Conservation (phyloP, 2,329 filamentous ascomycete species). For the Colletotrichum viniferum region DNA sequence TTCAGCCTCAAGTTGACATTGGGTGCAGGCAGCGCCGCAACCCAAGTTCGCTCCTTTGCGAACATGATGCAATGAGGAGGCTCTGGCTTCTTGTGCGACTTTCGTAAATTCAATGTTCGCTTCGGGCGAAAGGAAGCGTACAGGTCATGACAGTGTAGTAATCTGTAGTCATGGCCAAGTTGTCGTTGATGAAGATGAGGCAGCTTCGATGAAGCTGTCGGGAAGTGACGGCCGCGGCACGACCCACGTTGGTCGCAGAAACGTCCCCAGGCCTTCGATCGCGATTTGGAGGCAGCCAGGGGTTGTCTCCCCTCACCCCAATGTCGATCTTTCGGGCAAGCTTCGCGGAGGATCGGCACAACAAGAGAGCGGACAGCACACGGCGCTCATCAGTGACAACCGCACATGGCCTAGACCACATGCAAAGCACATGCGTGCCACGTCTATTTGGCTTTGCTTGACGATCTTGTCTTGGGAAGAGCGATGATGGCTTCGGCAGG, state of each 20-base stretch:
- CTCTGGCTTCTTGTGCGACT: too few relatives aligned
- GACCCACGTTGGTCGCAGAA: background rate
- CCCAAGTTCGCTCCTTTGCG: too few relatives aligned
- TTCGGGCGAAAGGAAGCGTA: too few relatives aligned
- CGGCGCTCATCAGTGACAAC: background rate
- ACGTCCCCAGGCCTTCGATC: background rate
- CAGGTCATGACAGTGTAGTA: too few relatives aligned
- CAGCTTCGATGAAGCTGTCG: too few relatives aligned
- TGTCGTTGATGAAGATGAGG: background rate
- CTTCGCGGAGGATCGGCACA: constrained; percentile 8
- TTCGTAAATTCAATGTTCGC: too few relatives aligned
- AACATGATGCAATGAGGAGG: too few relatives aligned
- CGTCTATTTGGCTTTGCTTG: background rate
- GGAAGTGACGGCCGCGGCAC: too few relatives aligned
- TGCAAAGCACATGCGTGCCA: constrained; percentile 11
- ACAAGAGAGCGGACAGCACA: background rate
- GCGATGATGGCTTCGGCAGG: background rate
- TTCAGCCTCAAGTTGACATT: too few relatives aligned
- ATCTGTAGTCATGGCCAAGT: too few relatives aligned
- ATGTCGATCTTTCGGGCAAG: constrained; percentile 4
- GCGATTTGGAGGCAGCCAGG: background rate
- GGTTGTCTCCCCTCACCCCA: background rate
- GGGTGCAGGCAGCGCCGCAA: too few relatives aligned
- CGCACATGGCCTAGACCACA: background rate
- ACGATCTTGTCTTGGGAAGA: background rate